phyloP scores from a whole-genome alignment of 2,329 filamentous ascomycete species.

The Cryoendolithus antarcticus region DNA sequence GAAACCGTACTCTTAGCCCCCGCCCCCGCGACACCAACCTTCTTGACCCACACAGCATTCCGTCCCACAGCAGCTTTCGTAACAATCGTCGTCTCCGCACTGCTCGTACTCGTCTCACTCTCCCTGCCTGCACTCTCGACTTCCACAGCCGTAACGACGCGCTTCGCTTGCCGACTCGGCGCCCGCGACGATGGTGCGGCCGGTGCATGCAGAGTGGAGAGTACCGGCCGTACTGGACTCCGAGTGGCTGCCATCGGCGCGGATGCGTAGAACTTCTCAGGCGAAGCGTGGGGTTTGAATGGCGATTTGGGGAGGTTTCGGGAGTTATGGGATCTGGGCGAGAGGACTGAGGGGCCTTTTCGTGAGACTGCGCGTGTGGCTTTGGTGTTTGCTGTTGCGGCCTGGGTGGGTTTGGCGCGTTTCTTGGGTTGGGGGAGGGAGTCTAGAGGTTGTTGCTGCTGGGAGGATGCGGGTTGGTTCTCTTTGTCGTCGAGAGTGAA shows the following conservation, averaged over 20 bases:
- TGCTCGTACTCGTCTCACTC: constrained; percentile 50
- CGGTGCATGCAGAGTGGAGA: constrained; percentile 21
- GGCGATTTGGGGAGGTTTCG: constrained; percentile 51
- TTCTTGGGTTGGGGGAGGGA: constrained; percentile 59
- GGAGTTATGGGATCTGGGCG: constrained; percentile 72
- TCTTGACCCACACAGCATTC: constrained; percentile 29
- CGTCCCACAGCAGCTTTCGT: constrained; percentile 33
- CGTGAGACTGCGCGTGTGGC: constrained; percentile 21
- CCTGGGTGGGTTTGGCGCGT: constrained; percentile 26
- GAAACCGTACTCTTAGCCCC: constrained; percentile 14
- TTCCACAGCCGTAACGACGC: constrained; percentile 27
- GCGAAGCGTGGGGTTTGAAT: constrained; percentile 32
- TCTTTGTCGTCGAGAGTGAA: constrained; percentile 58
- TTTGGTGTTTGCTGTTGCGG: constrained; percentile 18
- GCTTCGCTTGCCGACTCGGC: constrained; percentile 47
- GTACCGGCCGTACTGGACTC: constrained; percentile 17
- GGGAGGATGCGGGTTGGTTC: constrained; percentile 40
- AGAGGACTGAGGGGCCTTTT: constrained; percentile 48
- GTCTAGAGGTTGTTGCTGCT: constrained; percentile 12
- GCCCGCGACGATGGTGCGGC: constrained; percentile 43
- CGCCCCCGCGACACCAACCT: constrained; percentile 30
- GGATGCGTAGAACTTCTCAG: constrained; percentile 39
- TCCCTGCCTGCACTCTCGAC: constrained; percentile 14
- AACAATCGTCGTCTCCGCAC: constrained; percentile 49
- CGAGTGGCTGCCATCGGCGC: constrained; percentile 48